A percentile compares a stretch with the other conserved stretches of the same genome.
These are phyloP conservation scores for Kwoniella dejecticola DNA, from an alignment of 768 basidiomycete species.

Conservation along the genomic window DNA sequence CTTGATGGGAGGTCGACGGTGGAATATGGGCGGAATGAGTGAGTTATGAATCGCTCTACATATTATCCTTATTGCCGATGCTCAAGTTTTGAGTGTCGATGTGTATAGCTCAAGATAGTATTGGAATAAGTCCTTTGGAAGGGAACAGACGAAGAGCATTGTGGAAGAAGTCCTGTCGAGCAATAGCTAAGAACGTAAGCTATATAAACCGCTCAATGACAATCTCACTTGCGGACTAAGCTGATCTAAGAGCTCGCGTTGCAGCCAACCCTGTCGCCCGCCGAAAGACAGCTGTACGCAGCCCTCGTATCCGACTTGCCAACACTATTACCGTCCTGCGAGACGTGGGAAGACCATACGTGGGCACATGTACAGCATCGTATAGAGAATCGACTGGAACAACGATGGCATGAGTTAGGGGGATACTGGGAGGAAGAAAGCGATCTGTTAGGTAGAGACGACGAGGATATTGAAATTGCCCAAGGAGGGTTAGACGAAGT, in stretches of 20 bases:
- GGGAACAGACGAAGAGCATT: slow-evolving; percentile 77
- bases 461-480: slow-evolving; percentile 69
- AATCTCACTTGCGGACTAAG: not conserved
- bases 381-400: slow-evolving; percentile 67
- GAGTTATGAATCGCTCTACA: slow-evolving; percentile 10
- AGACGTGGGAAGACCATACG: slow-evolving; percentile 92
- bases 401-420: slow-evolving; percentile 58
- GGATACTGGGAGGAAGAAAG: slow-evolving; percentile 78
- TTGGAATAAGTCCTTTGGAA: slow-evolving; percentile 26
- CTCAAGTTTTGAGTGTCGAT: too few species aligned
- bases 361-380: slow-evolving; percentile 83
- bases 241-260: not conserved
- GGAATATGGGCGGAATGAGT: slow-evolving; percentile 49
- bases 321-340: slow-evolving; percentile 70
- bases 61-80: too few species aligned
- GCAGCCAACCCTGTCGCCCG: slow-evolving; percentile 64
- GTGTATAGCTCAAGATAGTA: slow-evolving; percentile 21
- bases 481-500: slow-evolving; percentile 51
- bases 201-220: too few species aligned
- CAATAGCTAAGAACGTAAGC: slow-evolving; percentile 74
- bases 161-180: slow-evolving; percentile 85
- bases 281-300: slow-evolving; percentile 85
- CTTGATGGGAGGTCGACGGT: slow-evolving; percentile 77
- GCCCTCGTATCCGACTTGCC: slow-evolving; percentile 71
- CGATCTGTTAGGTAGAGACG: slow-evolving; percentile 52